Percentiles rank a stretch among this genome's conserved stretches.
Evolutionary conservation across 2,329 filamentous ascomycete genomes (phyloP).

Genomic region (Scortechinia acanthostroma): DNA sequence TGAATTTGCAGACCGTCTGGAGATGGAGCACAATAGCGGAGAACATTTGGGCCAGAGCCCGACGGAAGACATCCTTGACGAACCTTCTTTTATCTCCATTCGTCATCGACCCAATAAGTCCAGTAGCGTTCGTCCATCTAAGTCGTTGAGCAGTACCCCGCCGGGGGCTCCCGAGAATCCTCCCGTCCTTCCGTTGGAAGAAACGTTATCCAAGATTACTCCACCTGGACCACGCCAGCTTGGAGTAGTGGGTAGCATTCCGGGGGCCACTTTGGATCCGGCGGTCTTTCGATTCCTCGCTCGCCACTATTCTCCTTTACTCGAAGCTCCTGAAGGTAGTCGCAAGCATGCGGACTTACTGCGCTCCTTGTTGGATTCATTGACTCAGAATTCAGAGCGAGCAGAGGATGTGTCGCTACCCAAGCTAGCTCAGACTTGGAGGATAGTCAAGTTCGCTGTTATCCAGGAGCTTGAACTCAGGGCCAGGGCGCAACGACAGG

Average conservation of each 20-base stretch:
- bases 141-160: conserved; percentile 43
- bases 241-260: conserved; percentile 36
- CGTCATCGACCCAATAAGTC: conserved; percentile 36
- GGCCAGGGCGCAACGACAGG: conserved; percentile 18
- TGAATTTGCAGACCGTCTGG: conserved; percentile 26
- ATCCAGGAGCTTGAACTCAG: conserved; percentile 34
- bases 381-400: conserved; percentile 43
- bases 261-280: conserved; percentile 31
- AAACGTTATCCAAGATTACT: conserved; percentile 32
- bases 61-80: conserved; percentile 47
- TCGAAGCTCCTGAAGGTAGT: conserved; percentile 14
- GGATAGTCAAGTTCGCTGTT: conserved; percentile 40
- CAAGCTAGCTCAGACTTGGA: conserved; percentile 50
- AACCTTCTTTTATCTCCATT: conserved; percentile 39
- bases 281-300: conserved; percentile 30
- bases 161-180: conserved; percentile 33
- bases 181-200: conserved; percentile 38
- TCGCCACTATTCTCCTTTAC: conserved; percentile 26
- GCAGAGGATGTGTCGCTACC: conserved; percentile 38
- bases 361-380: conserved; percentile 25
- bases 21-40: conserved; percentile 30
- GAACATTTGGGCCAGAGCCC: conserved; percentile 38
- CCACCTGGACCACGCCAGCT: conserved; percentile 30
- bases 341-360: conserved; percentile 1
- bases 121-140: conserved; percentile 29